Conservation (phyloP, 1,284 basidiomycete species). For the Puccinia polysora region DNA sequence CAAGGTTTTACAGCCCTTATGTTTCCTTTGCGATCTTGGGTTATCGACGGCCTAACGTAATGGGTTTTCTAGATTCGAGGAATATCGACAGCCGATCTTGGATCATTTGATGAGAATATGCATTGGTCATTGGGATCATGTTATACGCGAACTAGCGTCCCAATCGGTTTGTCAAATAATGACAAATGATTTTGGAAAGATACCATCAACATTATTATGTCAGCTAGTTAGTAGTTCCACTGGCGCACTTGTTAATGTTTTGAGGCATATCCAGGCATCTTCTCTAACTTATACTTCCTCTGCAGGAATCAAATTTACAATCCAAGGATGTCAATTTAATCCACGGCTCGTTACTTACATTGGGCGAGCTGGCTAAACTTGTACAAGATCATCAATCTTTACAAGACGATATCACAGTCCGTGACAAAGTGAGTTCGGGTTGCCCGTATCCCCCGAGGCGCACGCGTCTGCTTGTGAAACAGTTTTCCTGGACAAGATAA, state of each 20-base stretch:
- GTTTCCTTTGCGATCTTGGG: constrained; percentile 1
- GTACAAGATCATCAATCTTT: background rate
- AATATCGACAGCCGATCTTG: constrained; percentile 69
- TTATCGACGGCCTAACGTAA: constrained; percentile 9
- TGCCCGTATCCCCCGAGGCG: background rate
- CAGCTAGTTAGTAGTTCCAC: constrained; percentile 58
- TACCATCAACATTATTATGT: constrained; percentile 59
- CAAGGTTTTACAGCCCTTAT: constrained; percentile 56
- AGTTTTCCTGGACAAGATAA: too few relatives aligned
- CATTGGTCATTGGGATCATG: constrained; percentile 80
- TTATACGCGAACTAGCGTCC: constrained; percentile 75
- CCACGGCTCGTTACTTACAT: constrained; percentile 73
- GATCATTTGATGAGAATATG: constrained; percentile 71
- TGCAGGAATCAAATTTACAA: constrained; percentile 61
- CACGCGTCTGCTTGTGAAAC: too few relatives aligned
- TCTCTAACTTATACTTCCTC: background rate
- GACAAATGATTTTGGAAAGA: constrained; percentile 60
- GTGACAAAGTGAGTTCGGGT: constrained; percentile 16
- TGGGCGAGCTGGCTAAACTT: constrained; percentile 64
- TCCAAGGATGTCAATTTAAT: constrained; percentile 68
- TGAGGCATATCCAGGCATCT: background rate
- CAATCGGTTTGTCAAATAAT: constrained; percentile 67
- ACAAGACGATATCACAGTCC: background rate
- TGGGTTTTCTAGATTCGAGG: constrained; percentile 53
- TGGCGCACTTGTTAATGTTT: background rate